phyloP scores from a whole-genome alignment of 2,329 filamentous ascomycete species.

The Talaromyces sp. region DNA sequence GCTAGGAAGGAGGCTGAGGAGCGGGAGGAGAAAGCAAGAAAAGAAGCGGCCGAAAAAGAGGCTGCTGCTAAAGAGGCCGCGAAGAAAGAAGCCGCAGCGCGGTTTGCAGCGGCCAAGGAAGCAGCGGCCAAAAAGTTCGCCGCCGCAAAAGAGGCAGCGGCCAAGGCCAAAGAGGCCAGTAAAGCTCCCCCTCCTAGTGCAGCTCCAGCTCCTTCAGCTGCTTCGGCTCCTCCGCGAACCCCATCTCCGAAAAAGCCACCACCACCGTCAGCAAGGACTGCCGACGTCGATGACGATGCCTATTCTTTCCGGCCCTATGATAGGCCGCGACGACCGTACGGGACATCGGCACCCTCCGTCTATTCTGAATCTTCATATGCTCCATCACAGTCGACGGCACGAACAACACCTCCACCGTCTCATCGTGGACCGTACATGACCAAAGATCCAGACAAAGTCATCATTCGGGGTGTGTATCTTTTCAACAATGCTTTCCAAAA shows the following conservation, averaged over 20 bases:
- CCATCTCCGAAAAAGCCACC: slow-evolving; percentile 41
- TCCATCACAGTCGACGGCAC: slow-evolving; percentile 75
- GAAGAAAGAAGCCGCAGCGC: slow-evolving; percentile 28
- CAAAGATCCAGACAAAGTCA: slow-evolving; percentile 90
- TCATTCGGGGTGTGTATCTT: slow-evolving; percentile 87
- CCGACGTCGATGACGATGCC: slow-evolving; percentile 59
- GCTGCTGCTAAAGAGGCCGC: slow-evolving; percentile 26
- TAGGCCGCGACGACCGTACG: slow-evolving; percentile 59
- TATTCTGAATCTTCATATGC: slow-evolving; percentile 86
- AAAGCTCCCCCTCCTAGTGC: slow-evolving; percentile 24
- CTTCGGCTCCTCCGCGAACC: slow-evolving; percentile 27
- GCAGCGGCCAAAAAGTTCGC: slow-evolving; percentile 35
- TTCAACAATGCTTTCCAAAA: slow-evolving; percentile 87
- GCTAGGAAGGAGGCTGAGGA: slow-evolving; percentile 38
- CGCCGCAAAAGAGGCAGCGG: slow-evolving; percentile 30
- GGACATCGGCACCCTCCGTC: slow-evolving; percentile 64
- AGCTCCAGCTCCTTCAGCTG: slow-evolving; percentile 22
- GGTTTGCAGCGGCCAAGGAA: slow-evolving; percentile 23
- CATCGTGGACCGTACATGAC: slow-evolving; percentile 76
- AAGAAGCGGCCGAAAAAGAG: slow-evolving; percentile 27
- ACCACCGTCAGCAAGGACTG: slow-evolving; percentile 34
- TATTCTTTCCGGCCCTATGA: slow-evolving; percentile 79
- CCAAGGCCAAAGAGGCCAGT: slow-evolving; percentile 27
- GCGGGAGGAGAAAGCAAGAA: slow-evolving; percentile 29
- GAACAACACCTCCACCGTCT: slow-evolving; percentile 72